Base-by-base conservation (phyloP, 768 basidiomycete species). In the Podaxis sp. region DNA sequence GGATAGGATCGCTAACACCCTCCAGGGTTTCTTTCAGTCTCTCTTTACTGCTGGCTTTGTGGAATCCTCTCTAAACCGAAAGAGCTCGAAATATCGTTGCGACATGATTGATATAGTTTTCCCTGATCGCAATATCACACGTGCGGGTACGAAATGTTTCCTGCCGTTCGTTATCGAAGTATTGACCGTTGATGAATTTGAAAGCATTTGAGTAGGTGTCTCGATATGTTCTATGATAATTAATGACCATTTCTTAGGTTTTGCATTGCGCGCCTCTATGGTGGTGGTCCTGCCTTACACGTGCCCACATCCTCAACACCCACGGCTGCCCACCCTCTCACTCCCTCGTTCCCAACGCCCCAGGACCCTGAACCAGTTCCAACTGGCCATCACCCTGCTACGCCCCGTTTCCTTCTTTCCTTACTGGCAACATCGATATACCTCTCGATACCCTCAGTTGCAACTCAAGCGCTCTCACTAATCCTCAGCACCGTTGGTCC, bases 401-500 rank as follows among this genome's bases (percentile, higher is more conserved):
- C 88, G 0, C 92, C 95, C 3, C 80, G 84, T 7, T 88, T 97
- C 66, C 82, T 97, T 5, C 78, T 95, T 13, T 94, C 93, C 3
- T 80, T 97, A 14, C 84, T 98, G 35, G 91, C 95, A 0, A 93
- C 93, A 13, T 81, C 93, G 0, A 82, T 91, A 21, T 97, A 92
- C 71, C 85, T 98, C 21, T 91, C 89, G 32, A 88, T 95, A 16
- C 89, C 91, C 0, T 79, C 85, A 4, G 71, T 94, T 18, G 85
- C 90, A 9, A 84, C 89, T 0, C 86, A 91, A 63, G 88, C 91
- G 0, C 77, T 95, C n/a, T 75, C 82, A 1, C 74, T 83, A 46
- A 82, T 96, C 28, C 75, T 94, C 42, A 81, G 77, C 58, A 90
- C 90, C 1, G 78, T 96, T 36, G 88, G 92, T 2, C 93, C 95